phyloP scores from a whole-genome alignment of 768 basidiomycete genomes.

The Grammothele lineata region DNA sequence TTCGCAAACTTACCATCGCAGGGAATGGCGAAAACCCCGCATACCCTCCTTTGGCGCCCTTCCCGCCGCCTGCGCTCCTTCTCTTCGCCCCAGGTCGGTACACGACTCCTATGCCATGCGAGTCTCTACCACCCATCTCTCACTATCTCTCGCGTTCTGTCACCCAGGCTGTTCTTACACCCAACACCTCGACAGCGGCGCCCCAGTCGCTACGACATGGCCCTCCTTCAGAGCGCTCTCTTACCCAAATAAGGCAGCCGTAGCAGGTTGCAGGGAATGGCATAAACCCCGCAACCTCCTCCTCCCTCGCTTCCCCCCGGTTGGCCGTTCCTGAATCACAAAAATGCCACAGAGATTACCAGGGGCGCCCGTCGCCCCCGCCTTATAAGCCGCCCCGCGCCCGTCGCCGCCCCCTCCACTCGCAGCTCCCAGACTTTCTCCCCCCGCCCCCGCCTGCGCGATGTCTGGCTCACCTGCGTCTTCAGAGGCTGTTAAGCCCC shows the following conservation, averaged over 20 bases:
- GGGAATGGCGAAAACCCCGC: constrained; percentile 11
- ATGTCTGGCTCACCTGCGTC: neutral
- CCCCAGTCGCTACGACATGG: neutral
- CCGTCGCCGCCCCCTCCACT: neutral
- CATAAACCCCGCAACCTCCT: constrained; percentile 6
- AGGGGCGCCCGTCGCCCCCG: neutral
- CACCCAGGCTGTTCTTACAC: neutral
- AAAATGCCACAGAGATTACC: neutral
- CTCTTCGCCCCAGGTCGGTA: neutral
- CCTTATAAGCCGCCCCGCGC: neutral
- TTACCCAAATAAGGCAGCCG: too few relatives aligned
- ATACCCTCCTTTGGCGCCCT: neutral
- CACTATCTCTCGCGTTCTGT: too few relatives aligned
- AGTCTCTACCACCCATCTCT: too few relatives aligned
- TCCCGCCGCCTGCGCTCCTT: too few relatives aligned
- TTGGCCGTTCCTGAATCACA: neutral
- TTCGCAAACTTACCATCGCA: too few relatives aligned
- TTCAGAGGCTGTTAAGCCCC: neutral
- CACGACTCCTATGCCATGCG: too few relatives aligned
- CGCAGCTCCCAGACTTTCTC: neutral
- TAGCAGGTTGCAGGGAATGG: constrained; percentile 3
- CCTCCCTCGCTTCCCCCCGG: neutral
- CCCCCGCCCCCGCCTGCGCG: neutral
- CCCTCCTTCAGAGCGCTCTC: neutral
- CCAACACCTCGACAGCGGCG: neutral